phyloP scores from a whole-genome alignment of 169 alveolate genomes.

The Blepharisma undulans region DNA sequence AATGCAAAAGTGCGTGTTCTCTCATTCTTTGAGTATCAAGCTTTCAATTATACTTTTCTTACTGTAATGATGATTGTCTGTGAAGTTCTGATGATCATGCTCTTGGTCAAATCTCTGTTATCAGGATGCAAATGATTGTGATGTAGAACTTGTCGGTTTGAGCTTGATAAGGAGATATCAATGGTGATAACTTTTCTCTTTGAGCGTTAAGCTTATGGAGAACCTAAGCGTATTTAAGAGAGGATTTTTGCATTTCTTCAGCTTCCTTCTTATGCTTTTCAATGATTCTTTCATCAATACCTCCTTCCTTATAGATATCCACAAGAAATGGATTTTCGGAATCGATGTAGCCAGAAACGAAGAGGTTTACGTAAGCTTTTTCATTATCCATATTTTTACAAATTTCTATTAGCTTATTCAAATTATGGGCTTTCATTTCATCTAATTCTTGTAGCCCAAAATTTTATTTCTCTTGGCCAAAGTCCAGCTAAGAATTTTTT shows the following conservation, averaged over 20 bases:
- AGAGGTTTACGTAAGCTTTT: constrained; percentile 48
- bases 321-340: constrained; percentile 96
- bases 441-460: too few species aligned
- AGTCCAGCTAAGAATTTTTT: too few species aligned
- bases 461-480: too few species aligned
- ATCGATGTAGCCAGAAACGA: constrained; percentile 97
- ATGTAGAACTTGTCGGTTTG: constrained; percentile 94
- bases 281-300: constrained; percentile 93
- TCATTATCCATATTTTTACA: neutral
- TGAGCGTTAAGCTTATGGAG: constrained; percentile 97
- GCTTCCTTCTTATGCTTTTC: constrained; percentile 95
- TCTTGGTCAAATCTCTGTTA: constrained; percentile 63
- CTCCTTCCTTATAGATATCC: constrained; percentile 95
- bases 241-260: constrained; percentile 92
- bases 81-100: constrained; percentile 70
- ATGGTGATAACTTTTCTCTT: constrained; percentile 99
- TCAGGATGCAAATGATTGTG: constrained; percentile 69
- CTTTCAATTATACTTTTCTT: constrained; percentile 96
- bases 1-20: constrained; percentile 98
- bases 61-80: constrained; percentile 95
- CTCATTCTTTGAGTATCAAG: constrained; percentile 88
- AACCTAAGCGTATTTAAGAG: constrained; percentile 98
- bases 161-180: constrained; percentile 96
- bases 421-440: too few species aligned
- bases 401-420: too few species aligned